Evolutionary conservation across 176 grass and related monocot species (phyloP), one percentile per base, ranked within the genome.

Genomic region (Carex kokanica): DNA sequence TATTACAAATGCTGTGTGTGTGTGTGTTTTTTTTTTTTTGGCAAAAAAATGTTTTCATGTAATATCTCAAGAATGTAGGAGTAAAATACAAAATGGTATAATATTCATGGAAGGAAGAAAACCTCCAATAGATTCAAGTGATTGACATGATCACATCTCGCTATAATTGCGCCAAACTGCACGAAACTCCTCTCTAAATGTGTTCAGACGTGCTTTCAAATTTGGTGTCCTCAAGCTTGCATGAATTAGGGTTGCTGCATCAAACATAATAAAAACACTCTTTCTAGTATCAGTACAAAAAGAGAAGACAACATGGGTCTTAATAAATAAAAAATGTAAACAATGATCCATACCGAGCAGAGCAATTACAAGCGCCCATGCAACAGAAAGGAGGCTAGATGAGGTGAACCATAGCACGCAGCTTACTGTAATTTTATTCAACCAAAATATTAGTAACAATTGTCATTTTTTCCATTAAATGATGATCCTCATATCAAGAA

Each of bases 131-230:
- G 1, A 55, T 17, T 24, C 6, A 6, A 77, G 21, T 47, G 20
- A 77, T 32, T 31, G 51, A 51, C 73, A 78, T 31, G 40, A 60
- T 90, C 84, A 92, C 29, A 92, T 63, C 78, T 90, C 84, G 7
- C 90, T 92, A 2, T 90, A 95, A 88, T 92, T 92, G 78, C 90
- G 84, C 93, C 90, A 95, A 15, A 87, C 93, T 77, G 90, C 90
- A 80, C 88, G 82, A 41, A 88, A 95, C 81, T 95, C 90, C 74
- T 92, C 90, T 53, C 90, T 88, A 68, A 92, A 94, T 67, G 86
- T 88, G 84, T 94, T 94, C 53, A 94, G 52, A 7, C 90, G 85
- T 78, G 90, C 90, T 90, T 94, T 94, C 70, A 92, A 56, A 90
- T 94, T 92, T 55, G 90, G 90, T 82, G 85, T 88, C 78, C 90